These are phyloP conservation scores for Trichosporon sp. DNA, from an alignment of 1,284 basidiomycete species.

Conservation along the genomic window DNA sequence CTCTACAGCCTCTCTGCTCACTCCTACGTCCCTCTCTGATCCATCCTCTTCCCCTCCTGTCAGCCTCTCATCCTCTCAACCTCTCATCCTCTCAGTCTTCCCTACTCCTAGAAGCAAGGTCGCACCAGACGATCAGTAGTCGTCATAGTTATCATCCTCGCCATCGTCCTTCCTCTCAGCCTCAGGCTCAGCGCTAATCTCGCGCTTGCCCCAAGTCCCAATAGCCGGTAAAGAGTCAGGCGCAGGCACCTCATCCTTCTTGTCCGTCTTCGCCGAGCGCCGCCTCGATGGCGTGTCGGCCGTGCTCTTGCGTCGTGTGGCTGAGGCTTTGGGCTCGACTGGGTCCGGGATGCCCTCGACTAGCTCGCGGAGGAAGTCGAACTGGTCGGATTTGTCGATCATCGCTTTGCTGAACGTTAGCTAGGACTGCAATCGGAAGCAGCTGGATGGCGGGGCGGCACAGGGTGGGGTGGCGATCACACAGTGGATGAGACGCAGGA, in stretches of 20 bases:
- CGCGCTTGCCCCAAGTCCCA: conserved; percentile 54
- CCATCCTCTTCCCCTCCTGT: too few relatives aligned
- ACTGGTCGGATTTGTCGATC: conserved; percentile 77
- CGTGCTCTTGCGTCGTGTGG: conserved; percentile 10
- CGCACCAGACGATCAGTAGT: conserved; percentile 27
- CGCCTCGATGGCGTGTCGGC: conserved; percentile 5
- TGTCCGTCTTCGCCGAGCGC: conserved; percentile 5
- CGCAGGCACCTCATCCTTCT: conserved; percentile 19
- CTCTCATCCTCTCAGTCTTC: too few relatives aligned
- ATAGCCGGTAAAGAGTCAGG: conserved; percentile 27
- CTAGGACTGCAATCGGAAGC: not conserved
- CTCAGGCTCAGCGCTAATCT: conserved; percentile 47
- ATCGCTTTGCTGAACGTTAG: conserved; percentile 72
- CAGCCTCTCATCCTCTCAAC: too few relatives aligned
- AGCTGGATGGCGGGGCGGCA: not conserved
- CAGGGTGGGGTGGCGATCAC: not conserved
- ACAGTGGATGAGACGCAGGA: too few relatives aligned
- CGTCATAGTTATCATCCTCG: conserved; percentile 42
- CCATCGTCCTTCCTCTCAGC: conserved; percentile 36
- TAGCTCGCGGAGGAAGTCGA: conserved; percentile 94
- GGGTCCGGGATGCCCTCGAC: conserved; percentile 88
- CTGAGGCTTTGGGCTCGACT: conserved; percentile 44
- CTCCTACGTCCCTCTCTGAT: too few relatives aligned
- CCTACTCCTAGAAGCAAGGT: too few relatives aligned
- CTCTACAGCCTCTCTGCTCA: too few relatives aligned